Evolutionary conservation across 208 protist species (phyloP), one percentile per base, ranked within the genome.

Genomic region (Wallacemonas sp.): DNA sequence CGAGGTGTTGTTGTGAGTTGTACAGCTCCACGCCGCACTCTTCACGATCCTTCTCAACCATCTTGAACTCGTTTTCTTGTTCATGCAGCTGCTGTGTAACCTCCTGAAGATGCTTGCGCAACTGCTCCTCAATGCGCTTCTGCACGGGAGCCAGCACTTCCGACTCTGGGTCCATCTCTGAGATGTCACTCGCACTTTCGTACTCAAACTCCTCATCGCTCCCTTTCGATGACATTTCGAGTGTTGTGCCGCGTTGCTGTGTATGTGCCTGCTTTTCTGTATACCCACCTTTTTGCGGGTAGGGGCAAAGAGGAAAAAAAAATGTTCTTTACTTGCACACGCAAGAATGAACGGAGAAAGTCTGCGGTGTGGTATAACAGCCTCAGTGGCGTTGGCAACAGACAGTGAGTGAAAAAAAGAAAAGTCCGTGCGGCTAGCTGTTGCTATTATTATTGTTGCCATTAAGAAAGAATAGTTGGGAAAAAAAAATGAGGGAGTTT

Each of bases 11-110:
- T 66, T 98, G 95, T 3, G 94, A 85, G 53, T 94, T 94, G 77
- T 98, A 98, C 30, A 98, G 79, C 62, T 98, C 88, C n/a, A 98
- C 96, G 76, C 94, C 95, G 50, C 85, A 87, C 54, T 92, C 77
- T 60, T 98, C 96, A 1, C 91, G 79, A 62, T 93, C 79, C 41
- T 92, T 85, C 58, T 87, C 77, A n/a, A 95, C 72, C 15, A 58
- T 66, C 42, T 66, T 66, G 27, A 93, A 62, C 59, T 97, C 91
- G 48, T 84, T 93, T 19, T 80, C 89, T 10, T 83, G 83, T 59
- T 97, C 91, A 27, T 93, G 83, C 5, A 96, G 73, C 46, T 94
- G 79, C 39, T 96, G 83, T 17, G 78, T 80, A 9, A 97, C 42
- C 52, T 97, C 88, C 36, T 93, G 85, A 13, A 97, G 64, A 62